Conservation (phyloP, 495 filamentous ascomycete species). For the Aspergillus cristatus region DNA sequence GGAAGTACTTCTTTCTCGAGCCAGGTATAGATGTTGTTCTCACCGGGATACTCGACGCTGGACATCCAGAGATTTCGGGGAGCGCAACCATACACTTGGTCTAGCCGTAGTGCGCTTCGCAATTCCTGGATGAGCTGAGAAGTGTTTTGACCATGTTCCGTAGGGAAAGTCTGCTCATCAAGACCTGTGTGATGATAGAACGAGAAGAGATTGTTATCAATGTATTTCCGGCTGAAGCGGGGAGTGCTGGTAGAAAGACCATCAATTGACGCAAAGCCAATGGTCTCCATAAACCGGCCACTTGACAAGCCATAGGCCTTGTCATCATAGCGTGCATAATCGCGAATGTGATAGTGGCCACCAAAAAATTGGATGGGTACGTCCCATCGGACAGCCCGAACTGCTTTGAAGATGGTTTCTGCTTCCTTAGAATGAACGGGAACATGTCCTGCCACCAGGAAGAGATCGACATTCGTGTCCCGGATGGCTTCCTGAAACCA, state of each 20-base stretch:
- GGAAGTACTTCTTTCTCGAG: constrained; percentile 67
- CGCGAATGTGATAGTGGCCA: constrained; percentile 83
- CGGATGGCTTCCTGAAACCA: constrained; percentile 88
- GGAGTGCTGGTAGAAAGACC: constrained; percentile 48
- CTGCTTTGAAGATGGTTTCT: constrained; percentile 63
- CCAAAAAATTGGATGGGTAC: constrained; percentile 90
- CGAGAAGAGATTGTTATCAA: constrained; percentile 89
- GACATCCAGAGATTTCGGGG: constrained; percentile 75
- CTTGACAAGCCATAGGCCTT: constrained; percentile 76
- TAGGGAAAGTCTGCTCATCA: constrained; percentile 63
- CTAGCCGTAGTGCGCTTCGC: constrained; percentile 61
- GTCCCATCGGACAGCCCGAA: constrained; percentile 65
- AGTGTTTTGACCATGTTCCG: constrained; percentile 65
- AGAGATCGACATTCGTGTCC: constrained; percentile 73
- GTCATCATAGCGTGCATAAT: constrained; percentile 71
- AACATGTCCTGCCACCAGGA: constrained; percentile 82
- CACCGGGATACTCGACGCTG: constrained; percentile 57
- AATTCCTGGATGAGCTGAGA: constrained; percentile 60
- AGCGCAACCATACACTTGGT: constrained; percentile 70
- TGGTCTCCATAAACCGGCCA: constrained; percentile 97
- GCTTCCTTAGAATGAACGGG: constrained; percentile 72
- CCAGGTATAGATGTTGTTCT: constrained; percentile 71
- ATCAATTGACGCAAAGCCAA: constrained; percentile 85
- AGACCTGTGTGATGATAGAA: constrained; percentile 73
- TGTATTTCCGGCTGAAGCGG: constrained; percentile 70